phyloP scores from a whole-genome alignment of 306 rosid genomes.

The Corylus heterophylla region DNA sequence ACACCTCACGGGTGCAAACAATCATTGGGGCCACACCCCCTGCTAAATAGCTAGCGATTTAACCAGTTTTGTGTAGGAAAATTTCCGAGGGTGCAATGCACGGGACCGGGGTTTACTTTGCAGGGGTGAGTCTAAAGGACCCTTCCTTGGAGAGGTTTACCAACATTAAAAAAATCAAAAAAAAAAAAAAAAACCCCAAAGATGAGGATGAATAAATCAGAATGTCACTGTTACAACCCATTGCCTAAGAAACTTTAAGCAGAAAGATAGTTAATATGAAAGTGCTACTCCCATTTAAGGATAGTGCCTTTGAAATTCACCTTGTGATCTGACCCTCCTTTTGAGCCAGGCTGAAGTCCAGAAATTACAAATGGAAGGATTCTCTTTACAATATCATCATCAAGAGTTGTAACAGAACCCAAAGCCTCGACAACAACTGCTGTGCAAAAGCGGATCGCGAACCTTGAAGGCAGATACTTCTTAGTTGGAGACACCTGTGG shows the following conservation, averaged over 20 bases:
- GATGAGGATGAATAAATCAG: not conserved
- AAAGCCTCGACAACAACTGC: constrained; percentile 82
- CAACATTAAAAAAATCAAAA: no score
- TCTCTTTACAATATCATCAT: constrained; percentile 64
- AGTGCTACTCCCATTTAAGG: constrained; percentile 1
- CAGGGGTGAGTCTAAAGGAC: no score
- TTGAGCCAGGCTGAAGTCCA: constrained; percentile 64
- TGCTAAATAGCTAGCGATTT: no score
- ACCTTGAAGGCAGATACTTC: constrained; percentile 65
- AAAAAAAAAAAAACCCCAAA: not conserved
- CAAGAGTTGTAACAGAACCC: constrained; percentile 59
- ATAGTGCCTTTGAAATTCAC: constrained; percentile 40
- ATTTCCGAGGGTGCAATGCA: no score
- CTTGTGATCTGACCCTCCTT: constrained; percentile 70
- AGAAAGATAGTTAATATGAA: not conserved
- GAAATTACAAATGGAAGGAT: constrained; percentile 72
- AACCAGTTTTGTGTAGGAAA: no score
- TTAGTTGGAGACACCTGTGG: constrained; percentile 70
- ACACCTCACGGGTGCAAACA: no score
- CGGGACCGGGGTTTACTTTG: no score
- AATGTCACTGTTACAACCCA: not conserved
- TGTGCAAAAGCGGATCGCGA: constrained; percentile 69
- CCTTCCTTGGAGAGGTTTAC: no score
- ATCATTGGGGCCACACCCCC: no score
- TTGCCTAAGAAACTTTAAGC: not conserved